A percentile compares a stretch with the other conserved stretches of the same genome.
Conservation (phyloP, 306 rosid genomes). For the Styphnolobium japonicum region DNA sequence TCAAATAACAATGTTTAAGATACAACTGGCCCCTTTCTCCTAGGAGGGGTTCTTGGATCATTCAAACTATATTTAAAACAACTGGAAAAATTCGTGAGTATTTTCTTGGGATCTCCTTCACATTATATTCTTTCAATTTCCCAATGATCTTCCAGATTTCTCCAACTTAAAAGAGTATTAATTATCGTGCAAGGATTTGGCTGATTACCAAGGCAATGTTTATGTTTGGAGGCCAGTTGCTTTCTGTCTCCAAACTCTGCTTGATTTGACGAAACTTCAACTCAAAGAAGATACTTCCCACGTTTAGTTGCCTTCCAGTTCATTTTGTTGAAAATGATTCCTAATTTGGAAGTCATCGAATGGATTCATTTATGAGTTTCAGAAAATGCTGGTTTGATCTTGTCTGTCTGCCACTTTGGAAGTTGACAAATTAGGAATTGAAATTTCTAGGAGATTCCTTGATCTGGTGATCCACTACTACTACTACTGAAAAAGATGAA, state of each 20-base stretch:
- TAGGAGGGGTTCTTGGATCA: conserved; percentile 24
- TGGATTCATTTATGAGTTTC: neutral
- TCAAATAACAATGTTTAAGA: no score
- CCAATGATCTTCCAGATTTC: neutral
- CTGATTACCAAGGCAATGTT: neutral
- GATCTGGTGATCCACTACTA: no score
- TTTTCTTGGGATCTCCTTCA: conserved; percentile 24
- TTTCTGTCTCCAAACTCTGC: conserved; percentile 13
- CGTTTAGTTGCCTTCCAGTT: neutral
- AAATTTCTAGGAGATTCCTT: no score
- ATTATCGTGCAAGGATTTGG: neutral
- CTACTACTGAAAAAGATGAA: no score
- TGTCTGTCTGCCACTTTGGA: neutral
- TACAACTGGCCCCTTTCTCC: no score
- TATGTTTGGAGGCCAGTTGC: neutral
- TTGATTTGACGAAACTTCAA: conserved; percentile 11
- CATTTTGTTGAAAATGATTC: neutral
- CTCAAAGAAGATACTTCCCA: neutral
- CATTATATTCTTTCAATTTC: conserved; percentile 15
- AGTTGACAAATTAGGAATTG: no score
- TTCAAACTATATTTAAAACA: neutral
- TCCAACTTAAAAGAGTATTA: neutral
- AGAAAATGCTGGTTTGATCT: neutral
- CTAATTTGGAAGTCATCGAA: neutral
- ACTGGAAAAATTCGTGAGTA: neutral